Percentiles rank a stretch among this genome's conserved stretches.
Conservation (phyloP, 2,329 filamentous ascomycete species). For the Davidsoniella eucalypti region DNA sequence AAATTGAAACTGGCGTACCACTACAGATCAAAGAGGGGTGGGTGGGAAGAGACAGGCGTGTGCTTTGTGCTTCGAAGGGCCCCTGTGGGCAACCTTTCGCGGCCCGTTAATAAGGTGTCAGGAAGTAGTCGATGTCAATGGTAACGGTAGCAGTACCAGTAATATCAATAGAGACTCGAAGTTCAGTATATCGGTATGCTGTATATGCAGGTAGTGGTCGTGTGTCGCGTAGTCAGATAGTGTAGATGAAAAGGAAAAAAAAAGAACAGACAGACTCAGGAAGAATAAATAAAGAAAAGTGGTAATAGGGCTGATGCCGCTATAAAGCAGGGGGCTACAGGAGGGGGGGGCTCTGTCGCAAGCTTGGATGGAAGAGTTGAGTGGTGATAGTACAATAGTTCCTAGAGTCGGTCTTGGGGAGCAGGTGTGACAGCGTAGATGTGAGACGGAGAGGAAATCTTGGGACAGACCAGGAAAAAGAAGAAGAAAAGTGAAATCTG, state of each 20-base stretch:
- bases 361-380: too few species aligned
- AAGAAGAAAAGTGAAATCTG: background rate
- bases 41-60: background rate
- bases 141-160: too few species aligned
- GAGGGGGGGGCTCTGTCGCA: background rate
- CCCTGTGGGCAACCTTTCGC: too few species aligned
- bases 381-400: too few species aligned
- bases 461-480: background rate
- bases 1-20: background rate
- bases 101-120: too few species aligned
- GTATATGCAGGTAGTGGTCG: background rate
- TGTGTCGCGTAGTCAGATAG: background rate
- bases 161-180: too few species aligned
- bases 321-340: constrained; percentile 1
- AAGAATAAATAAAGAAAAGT: background rate
- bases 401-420: background rate
- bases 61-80: background rate
- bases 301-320: constrained; percentile 1
- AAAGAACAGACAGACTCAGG: background rate
- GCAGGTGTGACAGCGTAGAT: background rate
- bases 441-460: background rate
- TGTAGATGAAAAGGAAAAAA: background rate
- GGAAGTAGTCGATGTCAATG: too few species aligned
- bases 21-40: background rate
- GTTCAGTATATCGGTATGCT: too few species aligned